phyloP scores from a whole-genome alignment of 2,329 filamentous ascomycete species.

The Hirsutella rhossiliensis region DNA sequence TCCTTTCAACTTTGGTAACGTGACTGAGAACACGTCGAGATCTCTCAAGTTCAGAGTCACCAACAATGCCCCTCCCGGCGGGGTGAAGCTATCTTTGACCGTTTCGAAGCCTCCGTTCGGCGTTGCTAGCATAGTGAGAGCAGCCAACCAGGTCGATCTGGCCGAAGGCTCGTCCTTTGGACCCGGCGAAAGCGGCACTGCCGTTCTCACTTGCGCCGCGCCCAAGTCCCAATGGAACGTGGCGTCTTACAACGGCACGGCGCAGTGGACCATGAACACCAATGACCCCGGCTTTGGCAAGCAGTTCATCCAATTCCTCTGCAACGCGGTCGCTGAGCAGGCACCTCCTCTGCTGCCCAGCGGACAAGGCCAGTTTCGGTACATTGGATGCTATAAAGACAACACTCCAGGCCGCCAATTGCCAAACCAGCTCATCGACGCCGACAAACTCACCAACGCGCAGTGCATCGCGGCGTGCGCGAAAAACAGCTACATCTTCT shows the following conservation, averaged over 20 bases:
- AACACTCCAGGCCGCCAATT: conserved; percentile 43
- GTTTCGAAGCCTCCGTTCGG: conserved; percentile 51
- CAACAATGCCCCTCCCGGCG: conserved; percentile 33
- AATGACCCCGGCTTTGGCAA: conserved; percentile 41
- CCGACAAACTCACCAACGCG: conserved; percentile 27
- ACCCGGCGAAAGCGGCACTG: conserved; percentile 37
- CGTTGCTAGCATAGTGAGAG: conserved; percentile 37
- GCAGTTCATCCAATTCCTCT: conserved; percentile 38
- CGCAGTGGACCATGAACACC: conserved; percentile 44
- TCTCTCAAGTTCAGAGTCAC: conserved; percentile 39
- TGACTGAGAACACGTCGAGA: conserved; percentile 36
- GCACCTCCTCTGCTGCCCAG: conserved; percentile 31
- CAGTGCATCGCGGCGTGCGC: conserved; percentile 32
- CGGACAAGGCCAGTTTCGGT: conserved; percentile 36
- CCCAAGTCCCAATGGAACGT: conserved; percentile 46
- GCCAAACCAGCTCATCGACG: conserved; percentile 25
- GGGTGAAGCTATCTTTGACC: conserved; percentile 37
- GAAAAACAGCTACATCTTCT: conserved; percentile 23
- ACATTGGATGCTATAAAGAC: conserved; percentile 43
- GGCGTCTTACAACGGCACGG: conserved; percentile 33
- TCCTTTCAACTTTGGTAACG: conserved; percentile 43
- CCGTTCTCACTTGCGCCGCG: conserved; percentile 40
- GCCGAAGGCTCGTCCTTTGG: conserved; percentile 40
- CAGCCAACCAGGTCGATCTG: conserved; percentile 43
- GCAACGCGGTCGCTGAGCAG: conserved; percentile 39